These are phyloP conservation scores for Medicago ruthenica DNA, from an alignment of 306 rosid genomes.

Conservation along the genomic window DNA sequence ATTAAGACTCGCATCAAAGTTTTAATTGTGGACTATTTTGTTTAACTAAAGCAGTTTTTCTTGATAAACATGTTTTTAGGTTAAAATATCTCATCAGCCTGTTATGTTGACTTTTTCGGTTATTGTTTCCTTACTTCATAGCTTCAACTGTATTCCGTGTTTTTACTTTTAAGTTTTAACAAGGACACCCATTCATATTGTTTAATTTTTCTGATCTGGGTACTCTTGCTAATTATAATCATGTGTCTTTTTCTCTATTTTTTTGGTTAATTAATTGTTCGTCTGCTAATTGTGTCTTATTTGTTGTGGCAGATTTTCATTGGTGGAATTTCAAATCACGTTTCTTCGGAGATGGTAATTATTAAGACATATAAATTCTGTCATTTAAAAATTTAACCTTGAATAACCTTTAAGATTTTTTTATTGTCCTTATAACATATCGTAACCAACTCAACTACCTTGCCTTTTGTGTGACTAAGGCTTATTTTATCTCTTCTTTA, in stretches of 20 bases:
- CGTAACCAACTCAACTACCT: conserved; percentile 9
- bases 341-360: conserved; percentile 84
- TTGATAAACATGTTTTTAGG: not conserved
- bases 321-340: conserved; percentile 82
- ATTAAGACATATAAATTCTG: conserved; percentile 1
- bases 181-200: not conserved
- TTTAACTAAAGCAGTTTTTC: not conserved
- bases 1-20: not conserved
- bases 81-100: not conserved
- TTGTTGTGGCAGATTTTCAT: conserved; percentile 71
- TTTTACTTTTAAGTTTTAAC: not conserved
- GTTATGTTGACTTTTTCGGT: conserved; percentile 10
- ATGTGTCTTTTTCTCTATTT: not conserved
- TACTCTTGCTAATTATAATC: not conserved
- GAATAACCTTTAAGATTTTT: not conserved
- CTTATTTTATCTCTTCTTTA: conserved; percentile 43
- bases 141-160: conserved; percentile 14
- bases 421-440: not conserved
- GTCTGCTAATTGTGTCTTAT: conserved; percentile 30
- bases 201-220: conserved; percentile 1
- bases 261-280: conserved; percentile 7
- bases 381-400: conserved; percentile 8
- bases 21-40: not conserved
- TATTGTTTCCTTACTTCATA: conserved; percentile 4
- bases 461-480: not conserved